Evolutionary conservation across 139 green algal species (phyloP).

Genomic region (Eudorina sp.): DNA sequence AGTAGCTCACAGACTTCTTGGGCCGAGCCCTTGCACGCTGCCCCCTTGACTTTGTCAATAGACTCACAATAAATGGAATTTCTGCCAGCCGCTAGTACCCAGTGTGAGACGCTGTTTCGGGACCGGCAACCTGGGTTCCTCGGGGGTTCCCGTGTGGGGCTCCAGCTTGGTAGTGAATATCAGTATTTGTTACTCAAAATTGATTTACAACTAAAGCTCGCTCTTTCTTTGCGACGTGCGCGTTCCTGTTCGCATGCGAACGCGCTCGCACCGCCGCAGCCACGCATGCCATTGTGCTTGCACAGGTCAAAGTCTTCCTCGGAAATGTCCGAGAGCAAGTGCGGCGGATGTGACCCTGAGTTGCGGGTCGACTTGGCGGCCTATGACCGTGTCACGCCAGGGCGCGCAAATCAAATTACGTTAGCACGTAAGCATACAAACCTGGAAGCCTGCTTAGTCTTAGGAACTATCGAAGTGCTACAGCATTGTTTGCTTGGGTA

Average conservation of each 20-base stretch:
- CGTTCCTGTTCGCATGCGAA: neutral
- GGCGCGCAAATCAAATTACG: constrained; percentile 16
- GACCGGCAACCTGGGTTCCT: constrained; percentile 5
- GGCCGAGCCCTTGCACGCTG: neutral
- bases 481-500: too few species aligned
- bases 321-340: neutral
- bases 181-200: neutral
- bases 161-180: neutral
- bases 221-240: neutral
- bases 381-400: constrained; percentile 4
- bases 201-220: neutral
- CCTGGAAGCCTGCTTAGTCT: neutral
- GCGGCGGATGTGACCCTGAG: neutral
- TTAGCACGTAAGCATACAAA: constrained; percentile 33
- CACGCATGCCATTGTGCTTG: neutral
- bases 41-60: neutral
- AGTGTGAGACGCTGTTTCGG: neutral
- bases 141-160: neutral
- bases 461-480: too few species aligned
- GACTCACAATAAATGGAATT: neutral
- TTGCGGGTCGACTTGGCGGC: neutral
- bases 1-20: too few species aligned
- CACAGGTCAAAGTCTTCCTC: neutral
- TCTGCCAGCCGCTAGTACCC: neutral
- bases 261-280: neutral